These are phyloP conservation scores for Rhododendron ovatum DNA, from an alignment of 148 eudicot species.

Conservation along the genomic window DNA sequence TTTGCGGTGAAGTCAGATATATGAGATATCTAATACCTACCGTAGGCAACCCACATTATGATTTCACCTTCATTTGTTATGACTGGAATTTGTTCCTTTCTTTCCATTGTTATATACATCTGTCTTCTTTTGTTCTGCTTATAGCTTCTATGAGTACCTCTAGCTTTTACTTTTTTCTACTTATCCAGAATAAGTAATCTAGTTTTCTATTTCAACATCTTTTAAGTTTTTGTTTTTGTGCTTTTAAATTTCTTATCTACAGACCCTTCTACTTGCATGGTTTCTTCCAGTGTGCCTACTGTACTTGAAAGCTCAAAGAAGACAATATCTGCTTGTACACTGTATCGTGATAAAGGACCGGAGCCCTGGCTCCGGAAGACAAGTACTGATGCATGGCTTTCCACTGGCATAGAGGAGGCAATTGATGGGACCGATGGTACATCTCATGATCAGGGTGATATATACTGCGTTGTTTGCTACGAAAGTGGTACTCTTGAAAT, in stretches of 20 bases:
- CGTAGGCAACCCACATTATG: neutral
- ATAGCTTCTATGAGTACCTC: neutral
- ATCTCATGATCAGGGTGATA: constrained; percentile 73
- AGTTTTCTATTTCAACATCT: neutral
- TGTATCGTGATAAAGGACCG: constrained; percentile 87
- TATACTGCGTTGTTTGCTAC: constrained; percentile 73
- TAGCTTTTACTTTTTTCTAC: neutral
- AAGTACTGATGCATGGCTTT: constrained; percentile 98
- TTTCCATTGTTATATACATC: neutral
- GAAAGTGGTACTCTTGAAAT: constrained; percentile 85
- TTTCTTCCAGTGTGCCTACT: constrained; percentile 58
- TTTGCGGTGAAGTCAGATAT: neutral
- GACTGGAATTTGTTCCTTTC: neutral
- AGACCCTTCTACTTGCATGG: constrained; percentile 83
- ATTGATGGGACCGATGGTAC: constrained; percentile 87
- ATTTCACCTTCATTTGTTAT: neutral
- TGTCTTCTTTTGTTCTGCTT: neutral
- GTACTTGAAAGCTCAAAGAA: constrained; percentile 64
- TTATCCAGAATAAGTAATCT: neutral
- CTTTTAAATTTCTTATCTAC: constrained; percentile 18
- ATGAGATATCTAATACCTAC: neutral
- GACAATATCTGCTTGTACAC: constrained; percentile 71
- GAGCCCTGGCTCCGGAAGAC: constrained; percentile 95
- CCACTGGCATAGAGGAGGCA: constrained; percentile 79
- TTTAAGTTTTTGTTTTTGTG: neutral